Conservation (phyloP, 495 filamentous ascomycete species). For the Hyaloscypha hepaticicola region DNA sequence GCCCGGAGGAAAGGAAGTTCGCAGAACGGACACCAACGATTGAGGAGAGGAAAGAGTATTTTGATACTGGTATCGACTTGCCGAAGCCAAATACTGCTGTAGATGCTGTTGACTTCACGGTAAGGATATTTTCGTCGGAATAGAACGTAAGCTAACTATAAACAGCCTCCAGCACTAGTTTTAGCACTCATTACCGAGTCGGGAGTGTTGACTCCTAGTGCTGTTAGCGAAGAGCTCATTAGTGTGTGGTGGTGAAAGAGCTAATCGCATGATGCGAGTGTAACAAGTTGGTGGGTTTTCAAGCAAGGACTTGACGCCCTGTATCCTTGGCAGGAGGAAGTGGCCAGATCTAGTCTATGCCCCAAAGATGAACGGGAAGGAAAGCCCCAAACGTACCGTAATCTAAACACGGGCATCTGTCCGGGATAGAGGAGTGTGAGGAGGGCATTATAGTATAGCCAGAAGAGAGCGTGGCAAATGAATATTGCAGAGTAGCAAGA, state of each 20-base stretch:
- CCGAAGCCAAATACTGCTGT: slow-evolving; percentile 26
- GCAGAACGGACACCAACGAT: slow-evolving; percentile 25
- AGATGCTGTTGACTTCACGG: slow-evolving; percentile 81
- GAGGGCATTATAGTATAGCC: neutral
- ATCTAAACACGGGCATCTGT: neutral
- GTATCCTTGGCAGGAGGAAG: neutral
- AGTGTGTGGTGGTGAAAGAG: slow-evolving; percentile 60
- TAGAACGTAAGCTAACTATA: slow-evolving; percentile 21
- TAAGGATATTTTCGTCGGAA: slow-evolving; percentile 36
- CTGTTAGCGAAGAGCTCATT: slow-evolving; percentile 75
- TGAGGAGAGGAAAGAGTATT: slow-evolving; percentile 25
- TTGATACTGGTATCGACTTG: neutral
- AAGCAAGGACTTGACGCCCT: no score
- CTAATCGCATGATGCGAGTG: neutral
- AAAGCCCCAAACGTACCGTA: neutral
- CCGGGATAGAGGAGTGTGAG: neutral
- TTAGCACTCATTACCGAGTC: slow-evolving; percentile 76
- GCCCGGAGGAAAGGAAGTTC: slow-evolving; percentile 27
- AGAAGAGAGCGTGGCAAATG: neutral
- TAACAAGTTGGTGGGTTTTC: neutral
- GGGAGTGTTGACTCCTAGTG: slow-evolving; percentile 72
- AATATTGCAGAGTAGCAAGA: neutral
- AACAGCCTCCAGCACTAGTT: slow-evolving; percentile 69
- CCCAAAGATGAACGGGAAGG: neutral
- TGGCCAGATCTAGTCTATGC: neutral